These are phyloP conservation scores for Phytophthora pseudosyringae DNA, from an alignment of 352 stramenopile species.

Conservation along the genomic window DNA sequence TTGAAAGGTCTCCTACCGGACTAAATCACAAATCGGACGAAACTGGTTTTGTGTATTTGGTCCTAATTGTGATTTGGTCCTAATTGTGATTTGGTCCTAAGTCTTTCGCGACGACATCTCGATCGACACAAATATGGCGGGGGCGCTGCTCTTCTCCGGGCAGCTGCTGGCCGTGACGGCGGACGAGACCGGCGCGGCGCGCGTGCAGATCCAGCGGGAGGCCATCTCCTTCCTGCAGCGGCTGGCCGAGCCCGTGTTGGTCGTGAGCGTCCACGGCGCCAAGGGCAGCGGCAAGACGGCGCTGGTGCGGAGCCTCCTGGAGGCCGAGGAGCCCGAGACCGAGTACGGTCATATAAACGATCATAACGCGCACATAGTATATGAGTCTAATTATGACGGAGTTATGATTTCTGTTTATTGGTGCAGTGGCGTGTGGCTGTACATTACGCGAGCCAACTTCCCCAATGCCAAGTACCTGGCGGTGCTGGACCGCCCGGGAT, in stretches of 20 bases:
- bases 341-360: constrained; percentile 22
- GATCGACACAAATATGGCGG: constrained; percentile 10
- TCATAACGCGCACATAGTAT: background rate
- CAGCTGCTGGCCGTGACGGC: constrained; percentile 61
- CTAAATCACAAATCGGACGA: constrained; percentile 5
- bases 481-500: constrained; percentile 66
- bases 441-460: constrained; percentile 71
- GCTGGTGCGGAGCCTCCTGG: constrained; percentile 50
- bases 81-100: constrained; percentile 4
- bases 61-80: constrained; percentile 7
- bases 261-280: constrained; percentile 73
- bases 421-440: constrained; percentile 63
- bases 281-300: constrained; percentile 67
- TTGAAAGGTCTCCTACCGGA: constrained; percentile 11
- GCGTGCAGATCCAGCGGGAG: constrained; percentile 76
- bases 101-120: background rate
- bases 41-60: background rate
- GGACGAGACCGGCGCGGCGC: constrained; percentile 31
- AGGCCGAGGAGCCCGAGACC: constrained; percentile 6
- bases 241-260: constrained; percentile 64
- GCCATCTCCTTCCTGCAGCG: constrained; percentile 78
- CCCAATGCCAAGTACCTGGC: constrained; percentile 78
- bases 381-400: constrained; percentile 4
- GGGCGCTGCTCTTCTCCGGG: constrained; percentile 70
- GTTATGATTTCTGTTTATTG: constrained; percentile 1